Evolutionary conservation across 345 rosid species (phyloP), one percentile per base, ranked within the genome.

Genomic region (Lagerstroemia speciosa): DNA sequence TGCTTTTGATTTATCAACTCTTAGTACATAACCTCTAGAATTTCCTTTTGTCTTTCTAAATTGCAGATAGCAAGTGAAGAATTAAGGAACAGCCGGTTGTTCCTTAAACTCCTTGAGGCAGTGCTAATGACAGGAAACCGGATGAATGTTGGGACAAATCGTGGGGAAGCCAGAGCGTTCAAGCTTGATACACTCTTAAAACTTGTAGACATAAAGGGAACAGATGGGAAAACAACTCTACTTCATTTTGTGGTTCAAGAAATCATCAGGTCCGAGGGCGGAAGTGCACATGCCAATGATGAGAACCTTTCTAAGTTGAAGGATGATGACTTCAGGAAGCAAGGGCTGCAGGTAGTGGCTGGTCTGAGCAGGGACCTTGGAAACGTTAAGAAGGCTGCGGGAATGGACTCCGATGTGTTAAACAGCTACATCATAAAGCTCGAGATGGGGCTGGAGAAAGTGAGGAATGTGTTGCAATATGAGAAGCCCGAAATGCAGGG

Each of bases 171-270:
- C 52, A 91, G 78, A 81, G 86, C 97, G 65, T 94, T 94, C 77
- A 94, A 91, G 78, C 97, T 94, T n/a, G 97, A 94, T n/a, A 91
- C 96, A 12, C 97, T 94, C 61, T 68, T 94, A 69, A 94, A 94
- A 81, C 96, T 91, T n/a, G 97, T 88, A 46, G 99, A 94, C 77
- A 80, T 94, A 75, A 91, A 94, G 80, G 97, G 96, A 65, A 83
- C 93, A 4, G 99, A 94, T 63, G 99, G 99, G 64, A 91, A 94
- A 78, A 94, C 99, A 66, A 91, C 99, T 43, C 84, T 91, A 74
- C 97, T 93, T 38, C 99, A 93, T 73, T 93, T 93, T 75, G 99
- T 93, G 61, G 99, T 93, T 77, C 99, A 93, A 81, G 99, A 91
- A 83, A 91, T 94, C 79, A 89, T 91, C 67, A 83, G 84, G 81